Percentiles rank a stretch among this genome's conserved stretches.
Conservation (phyloP, 805 yeast genomes). For the Saccharomycopsis vini region DNA sequence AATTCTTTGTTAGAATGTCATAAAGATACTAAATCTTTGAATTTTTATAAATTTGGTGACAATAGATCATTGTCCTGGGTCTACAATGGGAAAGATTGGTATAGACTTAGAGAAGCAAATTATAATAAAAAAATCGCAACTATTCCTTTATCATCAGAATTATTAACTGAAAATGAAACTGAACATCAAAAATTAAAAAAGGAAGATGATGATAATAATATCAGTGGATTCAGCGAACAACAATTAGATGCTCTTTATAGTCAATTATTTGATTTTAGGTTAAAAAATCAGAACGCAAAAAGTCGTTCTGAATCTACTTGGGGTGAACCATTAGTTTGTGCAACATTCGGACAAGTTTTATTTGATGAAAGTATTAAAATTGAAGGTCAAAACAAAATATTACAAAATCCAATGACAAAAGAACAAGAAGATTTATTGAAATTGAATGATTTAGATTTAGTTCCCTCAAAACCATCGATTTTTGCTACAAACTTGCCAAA, state of each 20-base stretch:
- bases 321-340: slow-evolving; percentile 29
- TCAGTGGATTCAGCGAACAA: not conserved
- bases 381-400: not conserved
- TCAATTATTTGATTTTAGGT: not conserved
- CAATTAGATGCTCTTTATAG: slow-evolving; percentile 3
- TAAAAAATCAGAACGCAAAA: not conserved
- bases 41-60: slow-evolving; percentile 6
- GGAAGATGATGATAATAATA: not conserved
- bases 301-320: slow-evolving; percentile 18
- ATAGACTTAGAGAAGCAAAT: slow-evolving; percentile 7
- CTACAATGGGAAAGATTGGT: slow-evolving; percentile 12
- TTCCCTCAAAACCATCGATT: slow-evolving; percentile 22
- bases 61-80: slow-evolving; percentile 12
- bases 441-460: not conserved
- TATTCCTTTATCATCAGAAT: not conserved
- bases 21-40: not conserved
- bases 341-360: slow-evolving; percentile 34
- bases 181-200: not conserved
- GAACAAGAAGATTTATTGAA: not conserved
- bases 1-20: slow-evolving; percentile 1
- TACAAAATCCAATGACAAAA: too few relatives aligned
- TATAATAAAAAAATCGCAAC: not conserved
- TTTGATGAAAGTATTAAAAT: slow-evolving; percentile 20
- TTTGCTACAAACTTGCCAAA: slow-evolving; percentile 28
- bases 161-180: not conserved